phyloP scores from a whole-genome alignment of 2,329 filamentous ascomycete genomes.

The Fusarium brevicatenulatum region DNA sequence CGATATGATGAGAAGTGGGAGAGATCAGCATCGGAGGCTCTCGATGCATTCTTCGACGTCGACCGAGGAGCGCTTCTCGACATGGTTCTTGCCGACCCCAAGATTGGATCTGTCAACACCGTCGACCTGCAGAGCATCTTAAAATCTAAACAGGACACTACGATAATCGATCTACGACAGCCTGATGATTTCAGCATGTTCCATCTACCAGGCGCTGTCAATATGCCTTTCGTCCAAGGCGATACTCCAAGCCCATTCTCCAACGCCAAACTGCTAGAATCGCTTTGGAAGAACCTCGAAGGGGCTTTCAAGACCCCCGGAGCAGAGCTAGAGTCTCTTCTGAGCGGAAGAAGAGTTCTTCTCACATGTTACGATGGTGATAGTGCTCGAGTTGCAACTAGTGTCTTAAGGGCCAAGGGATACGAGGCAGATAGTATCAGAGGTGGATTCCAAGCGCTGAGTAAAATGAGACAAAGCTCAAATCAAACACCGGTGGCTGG shows the following conservation, averaged over 20 bases:
- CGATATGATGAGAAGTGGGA: conserved; percentile 46
- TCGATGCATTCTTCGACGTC: conserved; percentile 24
- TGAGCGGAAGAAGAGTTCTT: conserved; percentile 52
- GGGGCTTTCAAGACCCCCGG: conserved; percentile 50
- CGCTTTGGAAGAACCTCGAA: conserved; percentile 60
- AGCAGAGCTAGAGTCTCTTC: conserved; percentile 28
- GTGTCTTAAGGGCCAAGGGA: conserved; percentile 62
- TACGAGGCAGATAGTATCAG: conserved; percentile 58
- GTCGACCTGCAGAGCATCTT: conserved; percentile 17
- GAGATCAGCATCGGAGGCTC: conserved; percentile 22
- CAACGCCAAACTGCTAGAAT: conserved; percentile 54
- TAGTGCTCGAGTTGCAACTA: conserved; percentile 63
- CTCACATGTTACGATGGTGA: conserved; percentile 66
- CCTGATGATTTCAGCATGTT: conserved; percentile 54
- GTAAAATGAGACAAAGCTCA: conserved; percentile 24
- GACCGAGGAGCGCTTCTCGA: conserved; percentile 23
- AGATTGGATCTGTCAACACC: neutral
- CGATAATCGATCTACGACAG: conserved; percentile 58
- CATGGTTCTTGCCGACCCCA: conserved; percentile 9
- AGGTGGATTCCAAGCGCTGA: conserved; percentile 59
- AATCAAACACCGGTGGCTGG: neutral
- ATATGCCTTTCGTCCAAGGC: conserved; percentile 54
- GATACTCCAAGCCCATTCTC: conserved; percentile 57
- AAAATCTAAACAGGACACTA: conserved; percentile 41
- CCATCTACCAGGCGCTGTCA: conserved; percentile 57